Base-by-base conservation (phyloP, 805 yeast species). In the Wickerhamiella alocasiicola region DNA sequence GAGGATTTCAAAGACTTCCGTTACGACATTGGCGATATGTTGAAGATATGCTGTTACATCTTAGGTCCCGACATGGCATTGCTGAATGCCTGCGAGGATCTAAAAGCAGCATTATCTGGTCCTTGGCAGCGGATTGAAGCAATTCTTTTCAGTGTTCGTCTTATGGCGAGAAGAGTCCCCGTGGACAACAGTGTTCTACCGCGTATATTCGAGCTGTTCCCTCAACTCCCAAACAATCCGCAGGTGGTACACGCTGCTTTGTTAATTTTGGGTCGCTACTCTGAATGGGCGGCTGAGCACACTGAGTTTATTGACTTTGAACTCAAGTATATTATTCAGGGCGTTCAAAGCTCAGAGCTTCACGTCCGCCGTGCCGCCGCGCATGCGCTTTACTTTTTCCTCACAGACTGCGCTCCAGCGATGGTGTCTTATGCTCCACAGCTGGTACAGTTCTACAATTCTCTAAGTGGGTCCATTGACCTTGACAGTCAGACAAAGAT, bases 11-110 rank as follows among this genome's bases (percentile, higher is more conserved):
- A 82, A 53, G 93, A 84, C 44, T 91, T 88, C 61, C 71, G 99
- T 54, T 91, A 91, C 60, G 95, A 84, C 43, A 82, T 91, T 81
- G 97, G 97, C 28, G 97, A 91, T 57, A 95, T 88, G n/a, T 64
- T 91, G 46, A 93, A 93, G 55, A 94, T 85, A 56, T 85, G 97
- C 64, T 82, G 96, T 51, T 81, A 82, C 1, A 88, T 91, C 3
- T 76, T 83, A 31, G 97, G 97, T 1, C 68, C 93, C 2, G 62
- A 71, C 7, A 64, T 61, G 30, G 84, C 95, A 0, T 65, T 91
- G 26, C 59, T 63, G 17, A 18, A 29, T 7, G 30, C 40, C 24
- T 17, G 29, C 40, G 36, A 27, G 4, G n/a, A 18, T 6, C 41
- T 39, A 11, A 36, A 34, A 17, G 16, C 24, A 9, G 12, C 15